phyloP scores from a whole-genome alignment of 1,284 basidiomycete genomes.

The Ganoderma sp. region DNA sequence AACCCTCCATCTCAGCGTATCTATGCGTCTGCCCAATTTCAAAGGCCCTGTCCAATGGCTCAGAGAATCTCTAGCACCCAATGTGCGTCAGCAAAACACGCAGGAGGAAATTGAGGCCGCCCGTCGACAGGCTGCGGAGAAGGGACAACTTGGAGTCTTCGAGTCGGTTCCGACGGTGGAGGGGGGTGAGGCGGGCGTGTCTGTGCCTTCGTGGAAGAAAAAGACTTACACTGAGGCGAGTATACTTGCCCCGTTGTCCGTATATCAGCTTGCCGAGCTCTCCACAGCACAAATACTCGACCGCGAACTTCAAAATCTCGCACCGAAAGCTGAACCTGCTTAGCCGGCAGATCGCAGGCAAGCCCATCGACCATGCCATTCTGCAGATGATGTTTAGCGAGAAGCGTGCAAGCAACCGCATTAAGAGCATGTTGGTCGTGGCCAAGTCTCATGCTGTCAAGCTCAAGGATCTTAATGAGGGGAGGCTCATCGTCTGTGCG shows the following conservation, averaged over 20 bases:
- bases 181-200: conserved; percentile 35
- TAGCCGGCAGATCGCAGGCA: conserved; percentile 84
- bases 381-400: conserved; percentile 96
- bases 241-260: conserved; percentile 7
- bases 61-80: conserved; percentile 59
- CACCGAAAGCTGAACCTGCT: conserved; percentile 92
- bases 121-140: conserved; percentile 56
- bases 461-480: conserved; percentile 77
- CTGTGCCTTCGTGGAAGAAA: conserved; percentile 32
- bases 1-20: conserved; percentile 34
- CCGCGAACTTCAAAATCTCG: conserved; percentile 91
- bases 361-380: conserved; percentile 93
- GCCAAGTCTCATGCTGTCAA: conserved; percentile 86
- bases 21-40: conserved; percentile 37
- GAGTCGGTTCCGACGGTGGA: conserved; percentile 45
- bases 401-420: conserved; percentile 84
- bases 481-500: conserved; percentile 84
- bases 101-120: conserved; percentile 57
- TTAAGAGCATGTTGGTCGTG: conserved; percentile 88
- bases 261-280: neutral
- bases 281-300: conserved; percentile 87
- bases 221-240: conserved; percentile 42
- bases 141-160: conserved; percentile 63
- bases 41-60: conserved; percentile 68
- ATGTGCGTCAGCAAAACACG: conserved; percentile 51